Evolutionary conservation across 129 eudicot species (phyloP).

Genomic region (Apium graveolens): DNA sequence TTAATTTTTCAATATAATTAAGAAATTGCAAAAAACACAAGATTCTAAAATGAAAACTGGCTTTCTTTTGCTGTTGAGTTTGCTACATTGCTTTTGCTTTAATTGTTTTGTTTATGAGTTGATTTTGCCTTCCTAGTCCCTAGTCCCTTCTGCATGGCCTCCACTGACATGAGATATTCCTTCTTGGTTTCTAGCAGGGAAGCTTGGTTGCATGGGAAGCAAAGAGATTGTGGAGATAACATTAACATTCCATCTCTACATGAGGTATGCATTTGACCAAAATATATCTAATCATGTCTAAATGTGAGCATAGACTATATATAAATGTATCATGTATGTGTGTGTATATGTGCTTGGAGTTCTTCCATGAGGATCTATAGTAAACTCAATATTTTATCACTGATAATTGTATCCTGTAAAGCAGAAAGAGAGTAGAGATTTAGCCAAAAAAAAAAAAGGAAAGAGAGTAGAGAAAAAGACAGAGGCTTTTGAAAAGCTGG

Average conservation of each 20-base stretch:
- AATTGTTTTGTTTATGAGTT: background rate
- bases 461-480: constrained; percentile 34
- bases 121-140: constrained; percentile 4
- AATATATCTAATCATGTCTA: background rate
- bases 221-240: constrained; percentile 42
- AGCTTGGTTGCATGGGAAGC: constrained; percentile 80
- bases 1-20: constrained; percentile 18
- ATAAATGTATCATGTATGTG: background rate
- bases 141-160: constrained; percentile 40
- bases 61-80: constrained; percentile 26
- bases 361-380: constrained; percentile 21
- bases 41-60: constrained; percentile 22
- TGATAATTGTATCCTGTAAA: constrained; percentile 34
- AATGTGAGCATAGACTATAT: background rate
- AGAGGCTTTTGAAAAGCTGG: constrained; percentile 50
- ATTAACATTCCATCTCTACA: constrained; percentile 37
- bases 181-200: constrained; percentile 50
- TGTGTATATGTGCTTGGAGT: background rate
- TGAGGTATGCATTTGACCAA: constrained; percentile 50
- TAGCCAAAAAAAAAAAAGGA: too few relatives aligned
- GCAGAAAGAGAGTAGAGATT: constrained; percentile 31
- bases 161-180: constrained; percentile 52
- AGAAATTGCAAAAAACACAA: constrained; percentile 33
- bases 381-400: constrained; percentile 15
- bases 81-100: constrained; percentile 20